Base-by-base conservation (phyloP, 805 yeast genomes). In the Candida yuanshanica region DNA sequence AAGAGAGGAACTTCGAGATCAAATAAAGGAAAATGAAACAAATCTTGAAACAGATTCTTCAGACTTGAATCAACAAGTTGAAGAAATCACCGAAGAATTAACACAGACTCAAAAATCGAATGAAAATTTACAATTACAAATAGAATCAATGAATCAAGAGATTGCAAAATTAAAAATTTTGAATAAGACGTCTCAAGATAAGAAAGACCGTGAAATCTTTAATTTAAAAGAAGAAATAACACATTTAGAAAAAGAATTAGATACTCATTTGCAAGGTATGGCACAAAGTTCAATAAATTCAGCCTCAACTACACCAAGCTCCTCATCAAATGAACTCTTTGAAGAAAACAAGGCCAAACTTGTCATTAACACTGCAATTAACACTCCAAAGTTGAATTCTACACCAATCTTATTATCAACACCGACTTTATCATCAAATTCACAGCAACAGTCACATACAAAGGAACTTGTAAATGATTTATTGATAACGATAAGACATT, bases 401-500 rank as follows among this genome's bases (percentile, higher is more conserved):
- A 31, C 34, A 4, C 34, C 34, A 31, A 31, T 17, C 7, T 31
- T 31, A 18, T 17, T 21, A 31, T 17, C 34, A 4, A 31, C 34
- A 17, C 21, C 21, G 12, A 31, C 14, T n/a, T n/a, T 31, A 4
- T 21, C 34, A 17, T 18, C 22, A 3, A 13, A n/a, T n/a, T n/a
- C 31, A 27, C 16, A 16, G 10, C 31, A 27, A 27, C n/a, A 17
- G 18, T 17, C 21, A 11, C 34, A 31, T 31, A 17, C 34, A 11
- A 43, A 46, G 8, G 56, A 55, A 3, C 33, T 52, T 3, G 40
- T 55, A 1, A 38, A 36, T 14, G 56, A 52, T 18, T 36, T 56
- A 12, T 13, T 56, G 10, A n/a, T 29, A 8, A 50, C 59, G 4
- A 49, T 55, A 23, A 52, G 45, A 43, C 45, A 41, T 20, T 20